Percentiles rank a stretch among this genome's conserved stretches.
Conservation (phyloP, 345 rosid genomes). For the Hypericum perforatum region DNA sequence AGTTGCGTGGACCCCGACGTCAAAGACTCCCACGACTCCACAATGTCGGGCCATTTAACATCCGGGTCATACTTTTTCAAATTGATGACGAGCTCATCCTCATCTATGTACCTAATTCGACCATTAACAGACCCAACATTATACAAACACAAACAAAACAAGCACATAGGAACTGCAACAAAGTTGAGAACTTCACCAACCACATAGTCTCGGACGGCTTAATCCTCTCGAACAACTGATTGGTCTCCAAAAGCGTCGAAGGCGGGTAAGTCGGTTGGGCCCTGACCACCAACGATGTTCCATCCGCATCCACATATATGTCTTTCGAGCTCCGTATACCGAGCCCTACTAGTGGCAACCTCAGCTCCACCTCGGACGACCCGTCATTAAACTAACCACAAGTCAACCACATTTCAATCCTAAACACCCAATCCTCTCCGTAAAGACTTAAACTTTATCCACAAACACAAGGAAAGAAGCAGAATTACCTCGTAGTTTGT, state of each 20-base stretch:
- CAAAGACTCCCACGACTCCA: constrained; percentile 61
- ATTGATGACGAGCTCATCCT: constrained; percentile 67
- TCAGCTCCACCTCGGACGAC: constrained; percentile 69
- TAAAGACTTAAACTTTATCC: too few relatives aligned
- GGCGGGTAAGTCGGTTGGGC: constrained; percentile 36
- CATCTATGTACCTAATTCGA: constrained; percentile 62
- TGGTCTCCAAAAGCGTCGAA: constrained; percentile 52
- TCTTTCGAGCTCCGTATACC: constrained; percentile 43
- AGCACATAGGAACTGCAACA: neutral
- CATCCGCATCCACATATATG: constrained; percentile 67
- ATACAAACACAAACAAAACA: neutral
- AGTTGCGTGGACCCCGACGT: constrained; percentile 67
- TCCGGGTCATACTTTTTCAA: constrained; percentile 78
- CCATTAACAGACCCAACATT: neutral
- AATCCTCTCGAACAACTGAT: constrained; percentile 55
- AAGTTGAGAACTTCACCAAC: constrained; percentile 24
- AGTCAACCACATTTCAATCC: too few relatives aligned
- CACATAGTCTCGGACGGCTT: constrained; percentile 55
- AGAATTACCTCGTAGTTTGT: too few relatives aligned
- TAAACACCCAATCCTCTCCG: too few relatives aligned
- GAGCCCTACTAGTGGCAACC: constrained; percentile 37
- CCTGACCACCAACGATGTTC: constrained; percentile 43
- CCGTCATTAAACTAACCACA: constrained; percentile 55
- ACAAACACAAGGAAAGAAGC: too few relatives aligned
- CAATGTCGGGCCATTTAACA: constrained; percentile 80